Evolutionary conservation across 2,329 filamentous ascomycete genomes (phyloP).

Genomic region (Aspergillus pseudonomiae): DNA sequence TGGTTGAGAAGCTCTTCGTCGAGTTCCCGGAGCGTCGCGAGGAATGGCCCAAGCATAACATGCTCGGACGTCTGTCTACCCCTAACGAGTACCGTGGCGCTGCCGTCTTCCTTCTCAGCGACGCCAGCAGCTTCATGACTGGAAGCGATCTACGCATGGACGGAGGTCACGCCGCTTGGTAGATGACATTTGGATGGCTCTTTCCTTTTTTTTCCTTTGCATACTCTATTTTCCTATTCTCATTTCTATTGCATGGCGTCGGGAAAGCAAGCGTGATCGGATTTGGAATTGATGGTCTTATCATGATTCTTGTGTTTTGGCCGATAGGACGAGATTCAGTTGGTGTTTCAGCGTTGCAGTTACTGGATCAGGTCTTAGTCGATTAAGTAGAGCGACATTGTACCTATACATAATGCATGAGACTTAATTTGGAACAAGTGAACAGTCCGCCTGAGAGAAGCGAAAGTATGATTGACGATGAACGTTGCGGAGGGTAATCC

Average conservation of each 20-base stretch:
- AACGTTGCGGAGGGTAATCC: neutral
- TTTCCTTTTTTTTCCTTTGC: slow-evolving; percentile 6
- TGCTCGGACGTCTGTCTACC: slow-evolving; percentile 71
- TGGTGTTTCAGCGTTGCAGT: neutral
- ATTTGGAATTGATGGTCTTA: neutral
- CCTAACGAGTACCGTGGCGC: slow-evolving; percentile 70
- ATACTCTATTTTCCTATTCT: slow-evolving; percentile 2
- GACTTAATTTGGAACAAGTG: neutral
- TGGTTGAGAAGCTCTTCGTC: slow-evolving; percentile 48
- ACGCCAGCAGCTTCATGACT: slow-evolving; percentile 59
- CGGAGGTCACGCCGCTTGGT: slow-evolving; percentile 59
- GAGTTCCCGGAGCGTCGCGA: slow-evolving; percentile 79
- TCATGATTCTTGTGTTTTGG: slow-evolving; percentile 5
- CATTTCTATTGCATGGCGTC: slow-evolving; percentile 16
- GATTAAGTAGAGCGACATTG: slow-evolving; percentile 2
- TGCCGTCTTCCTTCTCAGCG: slow-evolving; percentile 51
- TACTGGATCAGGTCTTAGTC: neutral
- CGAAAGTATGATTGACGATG: neutral
- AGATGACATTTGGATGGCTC: slow-evolving; percentile 20
- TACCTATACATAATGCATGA: slow-evolving; percentile 9
- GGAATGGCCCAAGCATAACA: slow-evolving; percentile 82
- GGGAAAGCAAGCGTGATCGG: slow-evolving; percentile 12
- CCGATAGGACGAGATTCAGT: neutral
- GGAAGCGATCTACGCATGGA: slow-evolving; percentile 58
- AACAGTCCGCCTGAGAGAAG: neutral